phyloP scores from a whole-genome alignment of 1,284 basidiomycete genomes.

The Mycosarcoma mackinlayi region DNA sequence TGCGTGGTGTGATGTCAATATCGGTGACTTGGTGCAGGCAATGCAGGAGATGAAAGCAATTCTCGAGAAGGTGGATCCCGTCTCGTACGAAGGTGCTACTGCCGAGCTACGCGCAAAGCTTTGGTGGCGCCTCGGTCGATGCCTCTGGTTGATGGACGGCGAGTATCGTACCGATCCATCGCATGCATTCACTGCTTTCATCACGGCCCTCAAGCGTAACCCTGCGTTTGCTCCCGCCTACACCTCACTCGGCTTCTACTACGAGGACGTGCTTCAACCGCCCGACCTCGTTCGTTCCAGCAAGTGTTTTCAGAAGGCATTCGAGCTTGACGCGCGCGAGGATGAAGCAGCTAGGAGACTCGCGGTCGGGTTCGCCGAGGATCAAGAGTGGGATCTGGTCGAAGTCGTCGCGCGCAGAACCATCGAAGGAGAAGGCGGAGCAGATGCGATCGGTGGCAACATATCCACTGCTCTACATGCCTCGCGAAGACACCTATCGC shows the following conservation, averaged over 20 bases:
- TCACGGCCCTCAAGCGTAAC: constrained; percentile 81
- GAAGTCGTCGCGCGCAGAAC: constrained; percentile 90
- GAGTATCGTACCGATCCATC: constrained; percentile 60
- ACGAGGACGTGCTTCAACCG: constrained; percentile 78
- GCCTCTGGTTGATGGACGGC: constrained; percentile 80
- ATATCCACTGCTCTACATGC: constrained; percentile 26
- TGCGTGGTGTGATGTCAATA: constrained; percentile 84
- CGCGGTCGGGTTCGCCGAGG: constrained; percentile 89
- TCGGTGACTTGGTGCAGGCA: constrained; percentile 73
- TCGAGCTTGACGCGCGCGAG: constrained; percentile 92
- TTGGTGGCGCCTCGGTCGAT: constrained; percentile 84
- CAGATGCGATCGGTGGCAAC: constrained; percentile 36
- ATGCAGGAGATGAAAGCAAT: constrained; percentile 75
- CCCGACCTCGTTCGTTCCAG: constrained; percentile 85
- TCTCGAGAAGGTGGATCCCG: constrained; percentile 72
- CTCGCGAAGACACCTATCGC: constrained; percentile 70
- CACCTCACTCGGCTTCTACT: constrained; percentile 92
- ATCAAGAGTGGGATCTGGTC: constrained; percentile 94
- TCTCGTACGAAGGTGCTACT: constrained; percentile 55
- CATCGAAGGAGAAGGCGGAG: constrained; percentile 77
- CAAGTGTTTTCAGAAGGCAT: constrained; percentile 98
- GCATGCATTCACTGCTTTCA: constrained; percentile 75
- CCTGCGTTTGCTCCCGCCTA: constrained; percentile 87
- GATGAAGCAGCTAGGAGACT: constrained; percentile 84
- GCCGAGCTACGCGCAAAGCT: constrained; percentile 75